Percentiles rank a stretch among this genome's conserved stretches.
These are phyloP conservation scores for Eutrema salsugineum DNA, from an alignment of 441 rosid genomes.

Conservation along the genomic window DNA sequence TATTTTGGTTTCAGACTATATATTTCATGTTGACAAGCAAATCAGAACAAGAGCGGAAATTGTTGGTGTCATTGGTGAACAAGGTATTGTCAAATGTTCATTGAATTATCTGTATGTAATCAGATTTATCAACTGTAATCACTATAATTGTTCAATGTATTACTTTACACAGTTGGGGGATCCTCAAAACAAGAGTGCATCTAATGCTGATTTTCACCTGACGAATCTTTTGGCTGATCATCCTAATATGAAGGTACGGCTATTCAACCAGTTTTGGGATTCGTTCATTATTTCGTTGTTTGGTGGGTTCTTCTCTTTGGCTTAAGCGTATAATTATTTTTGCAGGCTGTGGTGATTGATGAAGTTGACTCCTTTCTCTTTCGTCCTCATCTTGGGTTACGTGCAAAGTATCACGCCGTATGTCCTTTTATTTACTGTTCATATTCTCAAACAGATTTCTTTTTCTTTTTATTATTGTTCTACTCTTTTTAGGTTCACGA, in stretches of 20 bases:
- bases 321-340: not conserved
- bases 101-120: not conserved
- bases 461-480: not conserved
- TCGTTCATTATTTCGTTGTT: not conserved
- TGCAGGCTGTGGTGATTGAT: constrained; percentile 89
- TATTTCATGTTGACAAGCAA: constrained; percentile 74
- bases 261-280: not conserved
- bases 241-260: constrained; percentile 92
- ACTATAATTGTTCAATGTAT: constrained; percentile 13
- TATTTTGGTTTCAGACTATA: constrained; percentile 54
- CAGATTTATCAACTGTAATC: not conserved
- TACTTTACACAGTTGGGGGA: constrained; percentile 76
- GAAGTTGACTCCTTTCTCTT: constrained; percentile 94
- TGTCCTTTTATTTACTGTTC: constrained; percentile 26
- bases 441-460: not conserved
- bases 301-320: constrained; percentile 11
- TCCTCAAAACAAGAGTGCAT: constrained; percentile 94
- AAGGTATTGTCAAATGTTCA: constrained; percentile 48
- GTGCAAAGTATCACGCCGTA: constrained; percentile 93
- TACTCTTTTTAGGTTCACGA: not conserved
- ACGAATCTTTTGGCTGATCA: constrained; percentile 89
- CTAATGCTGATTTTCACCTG: constrained; percentile 90
- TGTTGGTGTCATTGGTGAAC: constrained; percentile 83
- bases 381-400: constrained; percentile 81
- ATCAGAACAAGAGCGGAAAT: constrained; percentile 90